A percentile compares a stretch with the other conserved stretches of the same genome.
These are phyloP conservation scores for Aspergillus asperescens DNA, from an alignment of 495 filamentous ascomycete genomes.

Conservation along the genomic window DNA sequence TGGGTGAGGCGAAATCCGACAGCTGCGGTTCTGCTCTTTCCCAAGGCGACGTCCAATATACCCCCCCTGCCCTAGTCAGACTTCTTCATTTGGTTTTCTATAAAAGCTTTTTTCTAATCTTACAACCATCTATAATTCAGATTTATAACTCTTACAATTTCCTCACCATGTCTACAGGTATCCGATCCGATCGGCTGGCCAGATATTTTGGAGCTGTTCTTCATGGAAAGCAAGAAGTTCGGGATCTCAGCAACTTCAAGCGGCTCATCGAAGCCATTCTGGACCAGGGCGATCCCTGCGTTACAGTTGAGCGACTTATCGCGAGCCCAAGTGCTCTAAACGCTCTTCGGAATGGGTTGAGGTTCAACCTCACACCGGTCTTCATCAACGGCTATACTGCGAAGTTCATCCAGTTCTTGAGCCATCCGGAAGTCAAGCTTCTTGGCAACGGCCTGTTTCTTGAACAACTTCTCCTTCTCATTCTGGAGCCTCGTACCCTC, in stretches of 20 bases:
- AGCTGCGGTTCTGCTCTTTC: no score
- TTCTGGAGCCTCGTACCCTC: constrained; percentile 56
- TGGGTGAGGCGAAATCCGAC: no score
- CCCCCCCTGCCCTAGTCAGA: no score
- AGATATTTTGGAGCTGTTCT: constrained; percentile 32
- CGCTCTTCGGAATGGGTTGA: constrained; percentile 45
- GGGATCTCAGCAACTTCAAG: constrained; percentile 35
- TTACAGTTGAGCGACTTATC: constrained; percentile 53
- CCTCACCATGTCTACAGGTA: no score
- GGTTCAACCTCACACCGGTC: constrained; percentile 39
- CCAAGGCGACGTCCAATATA: no score
- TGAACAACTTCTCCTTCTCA: constrained; percentile 42
- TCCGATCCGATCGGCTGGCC: constrained; percentile 21
- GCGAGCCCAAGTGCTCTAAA: constrained; percentile 42
- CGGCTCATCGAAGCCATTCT: constrained; percentile 58
- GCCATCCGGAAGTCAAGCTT: constrained; percentile 36
- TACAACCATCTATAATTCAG: no score
- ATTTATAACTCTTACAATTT: no score
- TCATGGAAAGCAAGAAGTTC: constrained; percentile 27
- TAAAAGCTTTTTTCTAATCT: no score
- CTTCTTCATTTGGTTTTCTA: no score
- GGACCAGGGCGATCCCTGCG: constrained; percentile 40
- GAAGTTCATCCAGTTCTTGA: constrained; percentile 27
- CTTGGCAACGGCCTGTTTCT: constrained; percentile 54
- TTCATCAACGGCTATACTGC: constrained; percentile 48